A percentile compares a stretch with the other conserved stretches of the same genome.
phyloP scores from a whole-genome alignment of 208 protist genomes.

The Leishmania amazonensis region DNA sequence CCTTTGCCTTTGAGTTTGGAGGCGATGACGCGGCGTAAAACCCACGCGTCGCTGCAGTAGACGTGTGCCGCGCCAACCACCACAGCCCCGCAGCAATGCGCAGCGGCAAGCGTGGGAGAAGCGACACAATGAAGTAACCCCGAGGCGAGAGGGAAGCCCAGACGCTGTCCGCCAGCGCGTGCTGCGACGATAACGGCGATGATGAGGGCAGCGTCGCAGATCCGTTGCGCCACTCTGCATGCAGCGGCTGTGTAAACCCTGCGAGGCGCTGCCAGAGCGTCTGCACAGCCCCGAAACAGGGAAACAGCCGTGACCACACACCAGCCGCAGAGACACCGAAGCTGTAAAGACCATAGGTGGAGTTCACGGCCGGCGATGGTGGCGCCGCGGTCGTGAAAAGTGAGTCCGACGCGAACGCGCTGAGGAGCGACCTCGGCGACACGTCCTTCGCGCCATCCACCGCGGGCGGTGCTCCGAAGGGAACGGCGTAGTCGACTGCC shows the following conservation, averaged over 20 bases:
- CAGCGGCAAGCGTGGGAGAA: constrained; percentile 24
- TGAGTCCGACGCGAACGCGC: not conserved
- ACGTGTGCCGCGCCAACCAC: not conserved
- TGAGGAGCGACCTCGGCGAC: not conserved
- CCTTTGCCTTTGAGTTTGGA: not conserved
- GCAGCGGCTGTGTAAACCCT: constrained; percentile 6
- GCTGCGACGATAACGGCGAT: not conserved
- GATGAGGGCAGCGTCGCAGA: not conserved
- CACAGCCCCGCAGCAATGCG: constrained; percentile 3
- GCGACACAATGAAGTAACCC: constrained; percentile 28
- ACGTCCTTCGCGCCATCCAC: not conserved
- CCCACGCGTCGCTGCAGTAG: constrained; percentile 10
- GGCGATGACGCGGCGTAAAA: constrained; percentile 13
- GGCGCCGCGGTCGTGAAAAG: constrained; percentile 17
- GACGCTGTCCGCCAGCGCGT: constrained; percentile 30
- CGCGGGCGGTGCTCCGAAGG: not conserved
- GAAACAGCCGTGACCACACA: constrained; percentile 26
- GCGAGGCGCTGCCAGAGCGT: constrained; percentile 19
- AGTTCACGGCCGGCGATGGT: constrained; percentile 10
- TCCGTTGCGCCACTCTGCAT: constrained; percentile 27
- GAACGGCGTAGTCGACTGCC: constrained; percentile 11
- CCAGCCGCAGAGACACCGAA: constrained; percentile 31
- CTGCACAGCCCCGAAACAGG: constrained; percentile 11
- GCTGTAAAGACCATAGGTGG: constrained; percentile 31
- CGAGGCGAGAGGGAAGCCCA: constrained; percentile 33